phyloP scores from a whole-genome alignment of 768 basidiomycete genomes.

The Boletus subparvulus region DNA sequence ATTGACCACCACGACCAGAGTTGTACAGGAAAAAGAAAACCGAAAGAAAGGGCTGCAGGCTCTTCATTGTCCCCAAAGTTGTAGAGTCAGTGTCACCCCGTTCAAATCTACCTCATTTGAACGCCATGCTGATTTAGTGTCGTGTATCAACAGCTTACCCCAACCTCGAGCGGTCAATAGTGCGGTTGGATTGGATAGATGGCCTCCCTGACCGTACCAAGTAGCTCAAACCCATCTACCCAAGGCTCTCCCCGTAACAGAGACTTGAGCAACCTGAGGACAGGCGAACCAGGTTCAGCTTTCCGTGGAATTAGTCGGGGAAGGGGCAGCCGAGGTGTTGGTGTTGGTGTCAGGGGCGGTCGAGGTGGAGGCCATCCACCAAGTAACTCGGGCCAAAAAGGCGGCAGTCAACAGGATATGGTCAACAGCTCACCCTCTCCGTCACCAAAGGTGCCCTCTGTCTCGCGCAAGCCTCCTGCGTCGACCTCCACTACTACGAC shows the following conservation, averaged over 20 bases:
- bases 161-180: constrained; percentile 1
- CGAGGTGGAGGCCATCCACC: constrained; percentile 32
- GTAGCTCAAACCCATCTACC: constrained; percentile 28
- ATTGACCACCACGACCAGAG: background rate
- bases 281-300: constrained; percentile 48
- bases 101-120: background rate
- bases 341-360: constrained; percentile 23
- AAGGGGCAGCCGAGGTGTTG: constrained; percentile 38
- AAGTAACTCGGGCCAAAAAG: constrained; percentile 21
- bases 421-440: constrained; percentile 20
- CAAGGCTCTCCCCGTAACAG: constrained; percentile 33
- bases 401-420: constrained; percentile 22
- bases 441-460: constrained; percentile 11
- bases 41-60: background rate
- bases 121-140: constrained; percentile 11
- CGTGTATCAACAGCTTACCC: constrained; percentile 7
- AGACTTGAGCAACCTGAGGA: constrained; percentile 42
- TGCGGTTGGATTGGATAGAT: constrained; percentile 28
- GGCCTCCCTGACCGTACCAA: constrained; percentile 35
- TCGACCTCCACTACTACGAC: constrained; percentile 14
- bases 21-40: background rate
- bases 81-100: constrained; percentile 13
- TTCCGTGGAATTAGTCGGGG: constrained; percentile 44
- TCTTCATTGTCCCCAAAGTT: background rate
- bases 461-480: constrained; percentile 17